Percentiles rank a stretch among this genome's conserved stretches.
These are phyloP conservation scores for Metschnikowia matae DNA, from an alignment of 805 yeast genomes.

Conservation along the genomic window DNA sequence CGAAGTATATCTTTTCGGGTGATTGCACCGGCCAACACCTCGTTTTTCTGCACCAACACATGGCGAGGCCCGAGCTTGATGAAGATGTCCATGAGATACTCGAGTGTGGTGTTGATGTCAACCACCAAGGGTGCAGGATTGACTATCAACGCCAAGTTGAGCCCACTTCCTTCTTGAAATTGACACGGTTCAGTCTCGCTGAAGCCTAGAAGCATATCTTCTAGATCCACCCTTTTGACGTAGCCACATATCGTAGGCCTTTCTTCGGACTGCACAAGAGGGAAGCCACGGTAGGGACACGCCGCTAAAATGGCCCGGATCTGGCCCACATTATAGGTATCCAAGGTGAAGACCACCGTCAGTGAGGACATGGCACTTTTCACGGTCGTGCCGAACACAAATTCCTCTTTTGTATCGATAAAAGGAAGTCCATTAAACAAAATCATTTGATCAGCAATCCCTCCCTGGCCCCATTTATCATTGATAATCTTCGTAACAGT, in stretches of 20 bases:
- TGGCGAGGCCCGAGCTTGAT: constrained; percentile 75
- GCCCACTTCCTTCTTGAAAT: constrained; percentile 20
- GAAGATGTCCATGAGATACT: constrained; percentile 63
- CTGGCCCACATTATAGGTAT: constrained; percentile 23
- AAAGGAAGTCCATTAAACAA: constrained; percentile 82
- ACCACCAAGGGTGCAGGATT: constrained; percentile 63
- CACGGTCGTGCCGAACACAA: constrained; percentile 41
- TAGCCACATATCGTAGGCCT: constrained; percentile 44
- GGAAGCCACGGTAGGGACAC: constrained; percentile 46
- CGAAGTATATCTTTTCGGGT: constrained; percentile 80
- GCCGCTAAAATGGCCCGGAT: constrained; percentile 31
- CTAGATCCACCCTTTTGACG: constrained; percentile 40
- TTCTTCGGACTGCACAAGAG: constrained; percentile 43
- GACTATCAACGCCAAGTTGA: constrained; percentile 22
- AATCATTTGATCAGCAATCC: constrained; percentile 96
- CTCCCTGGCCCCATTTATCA: constrained; percentile 71
- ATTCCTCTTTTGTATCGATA: constrained; percentile 68
- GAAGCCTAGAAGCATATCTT: not conserved
- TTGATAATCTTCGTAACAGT: constrained; percentile 80
- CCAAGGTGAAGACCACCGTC: constrained; percentile 35
- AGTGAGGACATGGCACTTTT: constrained; percentile 61
- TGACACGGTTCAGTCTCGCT: constrained; percentile 15
- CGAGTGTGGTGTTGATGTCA: constrained; percentile 50
- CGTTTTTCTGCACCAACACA: constrained; percentile 61
- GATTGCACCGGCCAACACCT: constrained; percentile 65